Conservation (phyloP, 352 stramenopile species). For the Phytophthora pluvialis region DNA sequence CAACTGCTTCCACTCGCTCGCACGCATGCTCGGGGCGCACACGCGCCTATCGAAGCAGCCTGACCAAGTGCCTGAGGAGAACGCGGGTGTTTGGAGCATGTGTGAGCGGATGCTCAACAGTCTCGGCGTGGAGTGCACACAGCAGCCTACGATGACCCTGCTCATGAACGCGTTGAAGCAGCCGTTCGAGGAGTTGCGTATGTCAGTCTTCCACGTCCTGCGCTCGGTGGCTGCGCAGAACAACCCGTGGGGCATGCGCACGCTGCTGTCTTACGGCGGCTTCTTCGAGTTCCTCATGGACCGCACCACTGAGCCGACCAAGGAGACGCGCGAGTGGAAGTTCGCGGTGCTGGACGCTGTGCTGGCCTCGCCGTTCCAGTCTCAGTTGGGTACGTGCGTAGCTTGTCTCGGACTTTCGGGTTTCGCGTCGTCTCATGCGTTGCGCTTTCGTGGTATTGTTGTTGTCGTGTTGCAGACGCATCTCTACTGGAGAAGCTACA, state of each 20-base stretch:
- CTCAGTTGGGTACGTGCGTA: conserved; percentile 55
- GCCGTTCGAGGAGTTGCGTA: conserved; percentile 85
- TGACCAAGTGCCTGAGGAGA: conserved; percentile 52
- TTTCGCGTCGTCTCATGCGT: conserved; percentile 23
- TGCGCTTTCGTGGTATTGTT: conserved; percentile 29
- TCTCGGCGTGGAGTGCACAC: conserved; percentile 59
- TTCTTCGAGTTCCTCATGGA: conserved; percentile 90
- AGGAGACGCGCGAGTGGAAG: conserved; percentile 89
- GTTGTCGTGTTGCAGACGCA: conserved; percentile 48
- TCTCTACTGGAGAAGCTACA: conserved; percentile 64
- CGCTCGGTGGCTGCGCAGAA: conserved; percentile 85
- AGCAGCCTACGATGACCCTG: conserved; percentile 62
- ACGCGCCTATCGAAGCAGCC: conserved; percentile 50
- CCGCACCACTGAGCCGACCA: conserved; percentile 81
- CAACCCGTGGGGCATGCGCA: conserved; percentile 73
- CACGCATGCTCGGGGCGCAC: conserved; percentile 53
- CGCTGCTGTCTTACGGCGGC: conserved; percentile 74
- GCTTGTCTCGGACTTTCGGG: conserved; percentile 4
- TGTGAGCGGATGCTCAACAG: conserved; percentile 71
- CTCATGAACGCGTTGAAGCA: conserved; percentile 85
- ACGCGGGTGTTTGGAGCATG: conserved; percentile 70
- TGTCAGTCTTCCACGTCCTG: conserved; percentile 74
- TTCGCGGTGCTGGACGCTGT: conserved; percentile 86
- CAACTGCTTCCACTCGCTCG: conserved; percentile 76
- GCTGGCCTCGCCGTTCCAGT: conserved; percentile 67